These are phyloP conservation scores for Forsythia suspensa DNA, from an alignment of 257 asterid species.

Conservation along the genomic window DNA sequence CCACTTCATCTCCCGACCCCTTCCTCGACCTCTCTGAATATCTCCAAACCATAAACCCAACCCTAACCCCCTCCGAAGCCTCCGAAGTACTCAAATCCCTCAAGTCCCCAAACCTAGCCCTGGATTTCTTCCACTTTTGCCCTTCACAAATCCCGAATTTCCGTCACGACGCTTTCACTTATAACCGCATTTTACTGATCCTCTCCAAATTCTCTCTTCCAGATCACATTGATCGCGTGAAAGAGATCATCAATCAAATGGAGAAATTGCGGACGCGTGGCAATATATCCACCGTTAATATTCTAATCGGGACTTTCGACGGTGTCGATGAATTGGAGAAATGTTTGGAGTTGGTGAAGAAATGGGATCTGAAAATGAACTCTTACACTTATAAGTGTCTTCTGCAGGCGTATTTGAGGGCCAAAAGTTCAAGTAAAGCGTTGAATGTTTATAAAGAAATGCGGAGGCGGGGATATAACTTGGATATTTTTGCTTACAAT, in stretches of 20 bases:
- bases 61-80: conserved; percentile 67
- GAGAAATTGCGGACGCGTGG: conserved; percentile 46
- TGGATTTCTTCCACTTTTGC: conserved; percentile 76
- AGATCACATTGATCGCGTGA: conserved; percentile 44
- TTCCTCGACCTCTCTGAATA: conserved; percentile 67
- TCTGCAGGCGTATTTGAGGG: conserved; percentile 79
- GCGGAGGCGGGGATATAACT: conserved; percentile 61
- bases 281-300: conserved; percentile 80
- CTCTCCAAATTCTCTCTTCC: conserved; percentile 57
- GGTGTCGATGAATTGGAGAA: conserved; percentile 58
- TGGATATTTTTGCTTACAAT: conserved; percentile 79
- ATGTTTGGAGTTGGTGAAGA: conserved; percentile 68
- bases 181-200: conserved; percentile 67
- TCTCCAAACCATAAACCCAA: conserved; percentile 41
- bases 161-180: conserved; percentile 81
- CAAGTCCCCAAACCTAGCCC: conserved; percentile 66
- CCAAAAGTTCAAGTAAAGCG: conserved; percentile 47
- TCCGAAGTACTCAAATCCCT: conserved; percentile 79
- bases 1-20: conserved; percentile 50
- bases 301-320: conserved; percentile 63
- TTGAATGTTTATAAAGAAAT: conserved; percentile 50
- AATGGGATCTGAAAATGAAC: conserved; percentile 76
- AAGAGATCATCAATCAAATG: conserved; percentile 37
- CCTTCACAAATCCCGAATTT: conserved; percentile 51
- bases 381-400: conserved; percentile 87